Evolutionary conservation across 2,329 filamentous ascomycete species (phyloP).

Genomic region (Paradendryphiella salina): DNA sequence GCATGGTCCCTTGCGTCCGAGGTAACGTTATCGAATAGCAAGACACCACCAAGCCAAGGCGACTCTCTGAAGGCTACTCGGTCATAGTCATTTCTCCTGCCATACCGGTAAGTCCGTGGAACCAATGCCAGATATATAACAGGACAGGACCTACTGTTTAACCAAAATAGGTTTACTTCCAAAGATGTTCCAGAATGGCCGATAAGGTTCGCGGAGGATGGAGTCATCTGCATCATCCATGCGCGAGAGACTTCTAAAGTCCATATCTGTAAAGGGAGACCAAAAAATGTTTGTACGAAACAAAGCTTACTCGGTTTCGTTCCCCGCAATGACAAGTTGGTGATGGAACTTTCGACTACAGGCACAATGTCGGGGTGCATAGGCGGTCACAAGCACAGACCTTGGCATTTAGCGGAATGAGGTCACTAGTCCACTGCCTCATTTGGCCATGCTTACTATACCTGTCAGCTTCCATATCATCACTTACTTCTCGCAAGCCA

Average conservation of each 20-base stretch:
- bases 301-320: not conserved
- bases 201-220: slow-evolving; percentile 49
- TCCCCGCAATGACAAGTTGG: not conserved
- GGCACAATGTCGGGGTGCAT: not conserved
- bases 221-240: slow-evolving; percentile 38
- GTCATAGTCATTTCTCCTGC: slow-evolving; percentile 49
- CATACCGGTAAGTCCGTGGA: not conserved
- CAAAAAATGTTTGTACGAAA: too few relatives aligned
- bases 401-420: slow-evolving; percentile 6
- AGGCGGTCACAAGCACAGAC: slow-evolving; percentile 2
- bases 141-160: slow-evolving; percentile 41
- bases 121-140: not conserved
- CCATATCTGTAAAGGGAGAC: slow-evolving; percentile 35
- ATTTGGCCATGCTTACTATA: not conserved
- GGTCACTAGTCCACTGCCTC: slow-evolving; percentile 6
- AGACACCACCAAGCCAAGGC: slow-evolving; percentile 66
- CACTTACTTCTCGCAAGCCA: slow-evolving; percentile 1
- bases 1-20: slow-evolving; percentile 78
- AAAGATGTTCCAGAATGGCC: slow-evolving; percentile 58
- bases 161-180: slow-evolving; percentile 53
- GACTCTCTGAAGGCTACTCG: slow-evolving; percentile 59
- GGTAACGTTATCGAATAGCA: slow-evolving; percentile 74
- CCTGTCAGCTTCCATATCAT: not conserved
- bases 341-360: not conserved
- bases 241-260: slow-evolving; percentile 34